Evolutionary conservation across 2,329 filamentous ascomycete genomes (phyloP), one percentile per base, ranked within the genome.

Genomic region (Fusarium sp.): DNA sequence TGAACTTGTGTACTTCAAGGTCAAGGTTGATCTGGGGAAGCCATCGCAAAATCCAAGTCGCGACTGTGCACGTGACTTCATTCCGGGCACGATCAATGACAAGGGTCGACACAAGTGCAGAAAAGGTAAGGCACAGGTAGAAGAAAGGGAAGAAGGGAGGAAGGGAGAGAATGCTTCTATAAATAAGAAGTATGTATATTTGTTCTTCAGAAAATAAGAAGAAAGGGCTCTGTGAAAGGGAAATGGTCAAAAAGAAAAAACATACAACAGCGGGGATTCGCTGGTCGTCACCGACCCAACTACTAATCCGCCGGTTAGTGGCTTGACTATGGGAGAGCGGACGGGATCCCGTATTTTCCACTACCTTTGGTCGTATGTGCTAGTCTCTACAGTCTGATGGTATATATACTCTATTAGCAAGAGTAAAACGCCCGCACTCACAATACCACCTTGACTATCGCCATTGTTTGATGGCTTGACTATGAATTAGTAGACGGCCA

Each of bases 311-410:
- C 41, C 41, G 41, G 28, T 49, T 49, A 49, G n/a, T 16, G 45
- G 45, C 45, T 48, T 48, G 45, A 46, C 44, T 46, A 56, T 48
- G 53, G 54, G 54, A 57, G 54, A 57, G 44, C 53, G 31, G 50
- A 42, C 50, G 51, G 49, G 42, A 58, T 58, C 44, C 54, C 45
- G 37, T 43, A 25, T 43, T 43, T 43, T 21, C 41, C 41, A 43
- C 41, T 43, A 43, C 19, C 41, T 23, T 23, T 46, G 25, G 23
- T 28, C 41, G 41, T 43, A 43, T 42, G 39, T 42, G 12, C 10
- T 42, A 19, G 30, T 4, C 0, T 4, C 1, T 4, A 7, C 1
- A 7, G 14, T 14, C 1, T 14, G 0, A 31, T 14, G 30, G 6
- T 8, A 3, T 31, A 31, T 31, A 31, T 31, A 31, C 7, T 31